A percentile compares a stretch with the other conserved stretches of the same genome.
Evolutionary conservation across 441 rosid species (phyloP).

Genomic region (Euphorbia celastroides): DNA sequence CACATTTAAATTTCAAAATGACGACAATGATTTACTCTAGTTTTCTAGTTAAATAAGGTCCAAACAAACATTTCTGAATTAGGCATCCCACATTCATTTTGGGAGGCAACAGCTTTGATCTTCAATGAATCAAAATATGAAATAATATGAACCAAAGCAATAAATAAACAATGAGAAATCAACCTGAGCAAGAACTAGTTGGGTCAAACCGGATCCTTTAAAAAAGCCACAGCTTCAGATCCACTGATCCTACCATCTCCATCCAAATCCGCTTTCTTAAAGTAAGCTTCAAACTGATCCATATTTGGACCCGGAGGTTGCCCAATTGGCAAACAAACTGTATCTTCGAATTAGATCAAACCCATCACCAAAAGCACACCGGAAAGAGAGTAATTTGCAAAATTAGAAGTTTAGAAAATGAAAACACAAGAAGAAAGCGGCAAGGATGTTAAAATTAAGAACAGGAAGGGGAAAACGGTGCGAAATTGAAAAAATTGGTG

Average conservation of each 20-base stretch:
- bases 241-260: conserved; percentile 95
- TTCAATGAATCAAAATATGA: neutral
- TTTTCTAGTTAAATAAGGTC: neutral
- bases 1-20: neutral
- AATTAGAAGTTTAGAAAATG: neutral
- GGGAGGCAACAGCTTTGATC: neutral
- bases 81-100: too few relatives aligned
- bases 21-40: neutral
- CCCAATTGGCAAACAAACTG: conserved; percentile 15
- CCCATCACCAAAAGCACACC: neutral
- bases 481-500: neutral
- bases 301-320: conserved; percentile 33
- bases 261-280: conserved; percentile 87
- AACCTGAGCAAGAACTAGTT: conserved; percentile 93
- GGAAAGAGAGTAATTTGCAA: neutral
- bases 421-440: neutral
- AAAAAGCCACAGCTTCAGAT: conserved; percentile 85
- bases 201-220: conserved; percentile 81
- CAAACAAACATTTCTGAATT: neutral
- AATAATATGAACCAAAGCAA: too few relatives aligned
- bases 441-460: neutral
- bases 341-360: conserved; percentile 9
- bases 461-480: neutral
- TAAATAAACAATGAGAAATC: neutral
- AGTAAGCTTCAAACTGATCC: conserved; percentile 88